Conservation (phyloP, 1,284 basidiomycete genomes). For the Moniliophthora roreri region DNA sequence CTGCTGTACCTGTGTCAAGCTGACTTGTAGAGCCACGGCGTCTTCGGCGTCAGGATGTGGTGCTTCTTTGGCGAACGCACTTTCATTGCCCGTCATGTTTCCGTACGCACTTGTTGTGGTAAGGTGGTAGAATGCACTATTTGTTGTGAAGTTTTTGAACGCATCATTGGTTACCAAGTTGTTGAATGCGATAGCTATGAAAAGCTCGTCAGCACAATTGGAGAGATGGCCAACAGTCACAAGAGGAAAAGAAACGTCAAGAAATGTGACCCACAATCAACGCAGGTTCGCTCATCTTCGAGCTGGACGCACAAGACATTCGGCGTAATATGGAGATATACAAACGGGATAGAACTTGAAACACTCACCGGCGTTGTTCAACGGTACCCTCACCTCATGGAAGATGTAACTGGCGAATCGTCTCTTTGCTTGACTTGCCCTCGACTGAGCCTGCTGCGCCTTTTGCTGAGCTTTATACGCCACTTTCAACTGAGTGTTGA, state of each 20-base stretch:
- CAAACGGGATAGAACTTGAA: too few relatives aligned
- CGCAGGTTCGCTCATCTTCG: too few relatives aligned
- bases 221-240: conserved; percentile 22
- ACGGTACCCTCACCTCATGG: conserved; percentile 48
- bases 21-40: conserved; percentile 42
- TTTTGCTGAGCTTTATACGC: conserved; percentile 46
- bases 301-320: background rate
- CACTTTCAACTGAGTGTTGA: conserved; percentile 51
- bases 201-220: background rate
- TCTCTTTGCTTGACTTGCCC: conserved; percentile 30
- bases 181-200: conserved; percentile 21
- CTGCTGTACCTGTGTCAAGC: conserved; percentile 47
- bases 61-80: conserved; percentile 15
- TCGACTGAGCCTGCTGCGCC: conserved; percentile 50
- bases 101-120: too few relatives aligned
- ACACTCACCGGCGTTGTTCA: conserved; percentile 49
- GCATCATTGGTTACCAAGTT: conserved; percentile 19
- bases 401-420: conserved; percentile 30
- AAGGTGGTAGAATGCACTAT: too few relatives aligned
- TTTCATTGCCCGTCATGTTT: too few relatives aligned
- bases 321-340: too few relatives aligned
- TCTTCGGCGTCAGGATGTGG: conserved; percentile 26
- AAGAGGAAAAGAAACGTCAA: conserved; percentile 9
- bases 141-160: too few relatives aligned
- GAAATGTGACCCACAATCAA: too few relatives aligned